Percentiles rank a stretch among this genome's conserved stretches.
phyloP scores from a whole-genome alignment of 1,139 yeast genomes.

The Maudiozyma humilis region DNA sequence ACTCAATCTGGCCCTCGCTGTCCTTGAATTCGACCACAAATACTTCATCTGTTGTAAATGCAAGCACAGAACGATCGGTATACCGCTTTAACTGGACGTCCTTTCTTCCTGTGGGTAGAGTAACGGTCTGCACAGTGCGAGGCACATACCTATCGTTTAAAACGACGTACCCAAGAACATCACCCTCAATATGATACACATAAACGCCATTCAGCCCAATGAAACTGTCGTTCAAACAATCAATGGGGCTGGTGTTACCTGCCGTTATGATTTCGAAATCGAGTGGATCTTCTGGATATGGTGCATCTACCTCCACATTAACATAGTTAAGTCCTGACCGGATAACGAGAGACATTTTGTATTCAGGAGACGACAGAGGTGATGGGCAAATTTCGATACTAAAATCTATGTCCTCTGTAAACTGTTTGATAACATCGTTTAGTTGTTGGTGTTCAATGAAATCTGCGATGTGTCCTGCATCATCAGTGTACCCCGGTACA shows the following conservation, averaged over 20 bases:
- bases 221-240: background rate
- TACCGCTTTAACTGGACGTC: slow-evolving; percentile 6
- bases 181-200: slow-evolving; percentile 4
- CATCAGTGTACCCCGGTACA: background rate
- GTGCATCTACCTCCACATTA: too few relatives aligned
- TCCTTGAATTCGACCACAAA: background rate
- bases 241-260: background rate
- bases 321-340: too few relatives aligned
- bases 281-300: too few relatives aligned
- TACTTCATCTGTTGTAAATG: slow-evolving; percentile 6
- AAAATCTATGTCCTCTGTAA: too few relatives aligned
- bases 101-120: slow-evolving; percentile 2
- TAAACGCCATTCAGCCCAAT: background rate
- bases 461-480: too few relatives aligned
- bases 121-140: too few relatives aligned
- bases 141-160: background rate
- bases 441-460: too few relatives aligned
- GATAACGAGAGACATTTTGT: too few relatives aligned
- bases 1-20: background rate
- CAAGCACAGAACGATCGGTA: background rate
- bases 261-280: too few relatives aligned
- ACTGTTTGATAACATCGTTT: too few relatives aligned
- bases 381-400: too few relatives aligned
- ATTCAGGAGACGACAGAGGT: too few relatives aligned
- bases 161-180: background rate